A percentile compares a stretch with the other conserved stretches of the same genome.
Evolutionary conservation across 2,329 filamentous ascomycete species (phyloP).

Genomic region (Stromatinia cepivora): DNA sequence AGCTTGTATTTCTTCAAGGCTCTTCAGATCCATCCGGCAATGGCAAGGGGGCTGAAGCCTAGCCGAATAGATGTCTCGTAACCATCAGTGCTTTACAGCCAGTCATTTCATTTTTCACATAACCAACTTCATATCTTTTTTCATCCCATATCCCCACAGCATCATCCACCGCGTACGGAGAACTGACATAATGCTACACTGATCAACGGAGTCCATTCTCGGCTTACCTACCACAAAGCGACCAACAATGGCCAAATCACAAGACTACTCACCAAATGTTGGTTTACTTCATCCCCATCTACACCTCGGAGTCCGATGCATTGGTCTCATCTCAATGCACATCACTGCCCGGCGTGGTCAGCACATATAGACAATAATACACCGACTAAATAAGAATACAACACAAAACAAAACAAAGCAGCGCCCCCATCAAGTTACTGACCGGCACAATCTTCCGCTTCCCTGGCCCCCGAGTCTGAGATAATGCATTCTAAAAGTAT

Average conservation of each 20-base stretch:
- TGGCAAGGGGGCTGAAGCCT: constrained; percentile 1
- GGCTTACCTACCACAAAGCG: not conserved
- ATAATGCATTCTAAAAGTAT: constrained; percentile 7
- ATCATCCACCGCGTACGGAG: not conserved
- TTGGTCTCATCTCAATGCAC: constrained; percentile 4
- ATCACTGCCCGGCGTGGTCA: constrained; percentile 2
- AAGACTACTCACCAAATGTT: constrained; percentile 4
- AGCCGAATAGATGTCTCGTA: not conserved
- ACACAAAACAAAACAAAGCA: not conserved
- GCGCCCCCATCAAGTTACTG: constrained; percentile 1
- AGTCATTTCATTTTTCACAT: constrained; percentile 4
- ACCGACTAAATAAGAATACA: not conserved
- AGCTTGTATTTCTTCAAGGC: constrained; percentile 16
- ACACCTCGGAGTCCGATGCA: not conserved
- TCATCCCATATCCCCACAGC: constrained; percentile 1
- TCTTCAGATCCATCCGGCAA: constrained; percentile 1
- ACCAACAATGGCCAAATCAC: constrained; percentile 8
- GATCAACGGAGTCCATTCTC: not conserved
- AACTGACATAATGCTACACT: not conserved
- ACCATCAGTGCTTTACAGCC: not conserved
- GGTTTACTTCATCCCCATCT: not conserved
- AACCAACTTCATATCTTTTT: constrained; percentile 2
- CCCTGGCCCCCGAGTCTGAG: not conserved
- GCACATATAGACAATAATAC: constrained; percentile 2
- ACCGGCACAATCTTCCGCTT: not conserved